Percentiles rank a stretch among this genome's conserved stretches.
Evolutionary conservation across 2,329 filamentous ascomycete genomes (phyloP).

Genomic region (Sclerotinia nivalis): DNA sequence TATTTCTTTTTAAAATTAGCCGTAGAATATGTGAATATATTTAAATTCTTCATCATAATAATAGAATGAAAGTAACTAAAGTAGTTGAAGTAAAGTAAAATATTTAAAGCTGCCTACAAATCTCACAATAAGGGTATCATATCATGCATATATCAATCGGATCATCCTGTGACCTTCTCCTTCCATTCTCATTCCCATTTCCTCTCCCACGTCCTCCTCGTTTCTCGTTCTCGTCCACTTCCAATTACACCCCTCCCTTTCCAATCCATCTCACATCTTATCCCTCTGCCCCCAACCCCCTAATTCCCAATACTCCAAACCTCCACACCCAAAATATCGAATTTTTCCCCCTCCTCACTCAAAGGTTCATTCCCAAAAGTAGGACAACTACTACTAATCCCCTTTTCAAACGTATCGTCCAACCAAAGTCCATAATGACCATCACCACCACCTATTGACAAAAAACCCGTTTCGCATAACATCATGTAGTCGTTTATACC

Average conservation of each 20-base stretch:
- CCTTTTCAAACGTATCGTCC: slow-evolving; percentile 79
- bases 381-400: slow-evolving; percentile 78
- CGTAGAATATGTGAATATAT: no score
- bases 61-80: neutral
- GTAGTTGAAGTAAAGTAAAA: neutral
- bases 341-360: slow-evolving; percentile 90
- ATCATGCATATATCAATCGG: slow-evolving; percentile 18
- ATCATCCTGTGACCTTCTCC: neutral
- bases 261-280: no score
- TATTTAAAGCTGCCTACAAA: slow-evolving; percentile 14
- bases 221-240: neutral
- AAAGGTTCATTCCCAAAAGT: slow-evolving; percentile 95
- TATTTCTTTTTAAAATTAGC: no score
- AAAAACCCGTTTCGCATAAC: slow-evolving; percentile 80
- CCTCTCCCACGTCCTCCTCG: neutral
- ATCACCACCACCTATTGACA: slow-evolving; percentile 85
- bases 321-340: slow-evolving; percentile 87
- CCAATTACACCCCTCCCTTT: no score
- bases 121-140: slow-evolving; percentile 24
- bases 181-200: neutral
- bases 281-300: neutral
- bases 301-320: slow-evolving; percentile 81
- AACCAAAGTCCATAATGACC: slow-evolving; percentile 94
- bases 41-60: no score
- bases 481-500: slow-evolving; percentile 97